Evolutionary conservation across 805 yeast species (phyloP), one percentile per base, ranked within the genome.

Genomic region (Phaffomyces thermotolerans): DNA sequence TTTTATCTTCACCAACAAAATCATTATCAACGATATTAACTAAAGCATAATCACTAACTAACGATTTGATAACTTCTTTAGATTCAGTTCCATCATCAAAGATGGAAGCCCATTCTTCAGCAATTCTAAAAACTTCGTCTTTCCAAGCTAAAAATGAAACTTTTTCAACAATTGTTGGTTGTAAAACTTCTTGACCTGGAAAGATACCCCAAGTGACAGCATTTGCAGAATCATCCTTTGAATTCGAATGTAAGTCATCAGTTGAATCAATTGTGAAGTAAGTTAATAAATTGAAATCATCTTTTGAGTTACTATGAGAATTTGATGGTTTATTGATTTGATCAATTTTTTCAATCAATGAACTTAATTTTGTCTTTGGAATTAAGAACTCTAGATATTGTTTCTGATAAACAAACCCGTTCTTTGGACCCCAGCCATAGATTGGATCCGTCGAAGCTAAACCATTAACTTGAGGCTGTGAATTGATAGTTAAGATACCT

Each of bases 201-300:
- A 87, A 89, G 43, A 90, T 88, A 50, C 98, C 98, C 98, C 98
- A 91, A 17, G 98, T 91, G 44, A 91, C 97, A 8, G 98, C 96
- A 59, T 87, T 90, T 50, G 95, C 89, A 32, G 69, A 58, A 45
- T 81, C 86, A 37, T 76, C 80, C 22, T 74, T 74, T 39, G 88
- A 79, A 63, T 90, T 90, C 40, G 95, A 77, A 17, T 60, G 43
- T 38, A 89, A 68, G 35, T 77, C 64, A 36, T 75, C 78, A 3
- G 78, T 75, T 30, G 66, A 58, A 54, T 75, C 76, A 53, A 86
- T 88, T 5, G 90, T 82, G 59, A 88, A 90, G 65, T 78, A 91
- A 4, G 95, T 81, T 53, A 90, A 69, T 37, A 76, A 68, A 34
- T 73, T 70, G 49, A 69, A 66, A 41, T 72, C 72, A 27, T 54